Conservation (phyloP, 768 basidiomycete genomes). For the Lactifluus hygrophoroides region DNA sequence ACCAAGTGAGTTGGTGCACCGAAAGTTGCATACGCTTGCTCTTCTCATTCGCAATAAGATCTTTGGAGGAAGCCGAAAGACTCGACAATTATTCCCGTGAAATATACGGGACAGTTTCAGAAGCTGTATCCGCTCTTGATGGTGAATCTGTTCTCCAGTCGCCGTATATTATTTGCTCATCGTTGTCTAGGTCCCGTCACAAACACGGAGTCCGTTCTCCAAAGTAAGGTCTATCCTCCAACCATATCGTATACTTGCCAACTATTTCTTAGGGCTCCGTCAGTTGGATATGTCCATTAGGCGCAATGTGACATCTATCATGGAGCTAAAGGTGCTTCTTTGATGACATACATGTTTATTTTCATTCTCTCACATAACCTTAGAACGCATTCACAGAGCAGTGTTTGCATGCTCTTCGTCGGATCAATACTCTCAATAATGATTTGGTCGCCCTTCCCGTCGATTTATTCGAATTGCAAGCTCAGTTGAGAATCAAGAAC, state of each 20-base stretch:
- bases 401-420: constrained; percentile 55
- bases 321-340: constrained; percentile 5
- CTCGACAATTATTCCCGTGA: constrained; percentile 5
- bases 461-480: constrained; percentile 53
- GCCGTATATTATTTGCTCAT: not conserved
- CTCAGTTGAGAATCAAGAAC: constrained; percentile 60
- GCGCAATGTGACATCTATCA: constrained; percentile 3
- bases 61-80: constrained; percentile 1
- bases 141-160: not conserved
- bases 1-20: not conserved
- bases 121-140: not conserved
- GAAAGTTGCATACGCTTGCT: not conserved
- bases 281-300: constrained; percentile 3
- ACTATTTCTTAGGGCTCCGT: constrained; percentile 4
- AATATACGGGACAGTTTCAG: not conserved
- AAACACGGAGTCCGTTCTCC: constrained; percentile 43
- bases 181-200: constrained; percentile 33
- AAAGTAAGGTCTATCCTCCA: constrained; percentile 32
- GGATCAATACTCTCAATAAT: constrained; percentile 72
- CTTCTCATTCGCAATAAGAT: not conserved
- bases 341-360: not conserved
- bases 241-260: not conserved
- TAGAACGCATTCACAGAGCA: constrained; percentile 68
- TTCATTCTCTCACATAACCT: constrained; percentile 3
- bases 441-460: constrained; percentile 68